These are phyloP conservation scores for Platanthera guangdongensis DNA, from an alignment of 106 monocot species.

Conservation along the genomic window DNA sequence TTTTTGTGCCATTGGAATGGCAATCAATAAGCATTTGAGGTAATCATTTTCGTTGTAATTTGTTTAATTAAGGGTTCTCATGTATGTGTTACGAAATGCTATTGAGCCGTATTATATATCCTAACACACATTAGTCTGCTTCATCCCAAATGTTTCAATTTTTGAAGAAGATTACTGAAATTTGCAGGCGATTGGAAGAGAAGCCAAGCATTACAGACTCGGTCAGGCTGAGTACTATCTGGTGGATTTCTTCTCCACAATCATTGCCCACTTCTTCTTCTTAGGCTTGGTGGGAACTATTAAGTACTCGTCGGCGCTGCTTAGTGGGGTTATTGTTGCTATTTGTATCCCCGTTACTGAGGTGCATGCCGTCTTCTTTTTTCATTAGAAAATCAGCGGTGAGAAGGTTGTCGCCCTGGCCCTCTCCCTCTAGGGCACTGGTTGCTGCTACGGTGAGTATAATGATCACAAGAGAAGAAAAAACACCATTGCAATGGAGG, in stretches of 20 bases:
- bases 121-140: background rate
- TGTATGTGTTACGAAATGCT: too few species aligned
- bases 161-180: too few species aligned
- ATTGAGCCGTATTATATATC: too few species aligned
- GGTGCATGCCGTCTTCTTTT: slow-evolving; percentile 38
- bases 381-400: slow-evolving; percentile 31
- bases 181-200: slow-evolving; percentile 35
- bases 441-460: slow-evolving; percentile 46
- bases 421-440: slow-evolving; percentile 47
- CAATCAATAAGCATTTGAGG: slow-evolving; percentile 21
- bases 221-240: slow-evolving; percentile 50
- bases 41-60: background rate
- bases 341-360: slow-evolving; percentile 50
- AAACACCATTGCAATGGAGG: background rate
- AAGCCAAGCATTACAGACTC: slow-evolving; percentile 32
- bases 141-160: background rate
- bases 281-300: slow-evolving; percentile 49
- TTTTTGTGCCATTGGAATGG: slow-evolving; percentile 24
- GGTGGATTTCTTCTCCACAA: slow-evolving; percentile 26
- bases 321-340: slow-evolving; percentile 47
- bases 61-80: background rate
- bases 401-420: slow-evolving; percentile 48
- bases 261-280: slow-evolving; percentile 39
- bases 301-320: slow-evolving; percentile 42
- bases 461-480: slow-evolving; percentile 13